Evolutionary conservation across 495 filamentous ascomycete genomes (phyloP).

Genomic region (Xylaria venustula): DNA sequence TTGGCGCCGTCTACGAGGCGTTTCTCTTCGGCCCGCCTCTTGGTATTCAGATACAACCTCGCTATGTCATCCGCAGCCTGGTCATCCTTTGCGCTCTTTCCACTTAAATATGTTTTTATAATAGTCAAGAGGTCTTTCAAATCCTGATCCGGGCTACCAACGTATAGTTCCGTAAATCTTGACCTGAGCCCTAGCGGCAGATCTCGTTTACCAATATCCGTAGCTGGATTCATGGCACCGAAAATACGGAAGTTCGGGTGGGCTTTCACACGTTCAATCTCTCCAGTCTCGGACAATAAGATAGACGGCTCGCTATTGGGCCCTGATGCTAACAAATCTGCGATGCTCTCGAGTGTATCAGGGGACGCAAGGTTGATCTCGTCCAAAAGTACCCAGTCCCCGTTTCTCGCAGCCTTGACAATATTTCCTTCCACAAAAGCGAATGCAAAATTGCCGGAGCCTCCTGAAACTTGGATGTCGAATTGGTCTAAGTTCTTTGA

Average conservation of each 20-base stretch:
- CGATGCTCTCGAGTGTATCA: constrained; percentile 90
- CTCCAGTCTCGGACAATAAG: constrained; percentile 86
- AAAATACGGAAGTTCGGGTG: constrained; percentile 96
- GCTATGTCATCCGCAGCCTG: constrained; percentile 73
- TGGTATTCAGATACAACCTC: constrained; percentile 80
- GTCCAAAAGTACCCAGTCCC: constrained; percentile 96
- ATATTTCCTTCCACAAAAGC: constrained; percentile 94
- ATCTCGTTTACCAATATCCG: constrained; percentile 93
- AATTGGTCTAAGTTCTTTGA: constrained; percentile 72
- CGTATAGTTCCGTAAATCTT: constrained; percentile 91
- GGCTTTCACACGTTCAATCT: constrained; percentile 80
- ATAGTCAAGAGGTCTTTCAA: constrained; percentile 78
- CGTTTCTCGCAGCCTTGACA: constrained; percentile 86
- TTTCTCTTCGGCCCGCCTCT: constrained; percentile 76
- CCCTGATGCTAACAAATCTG: constrained; percentile 74
- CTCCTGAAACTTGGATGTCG: constrained; percentile 74
- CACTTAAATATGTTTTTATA: constrained; percentile 80
- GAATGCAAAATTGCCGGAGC: constrained; percentile 84
- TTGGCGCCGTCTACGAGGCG: constrained; percentile 88
- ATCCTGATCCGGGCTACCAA: constrained; percentile 82
- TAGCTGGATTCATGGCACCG: constrained; percentile 98
- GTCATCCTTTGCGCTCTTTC: constrained; percentile 61
- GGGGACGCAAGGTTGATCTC: constrained; percentile 96
- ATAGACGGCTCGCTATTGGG: constrained; percentile 70
- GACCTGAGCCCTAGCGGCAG: constrained; percentile 80